Evolutionary conservation across 164 flowering plant species (phyloP).

Genomic region (Cinnamomum chago): DNA sequence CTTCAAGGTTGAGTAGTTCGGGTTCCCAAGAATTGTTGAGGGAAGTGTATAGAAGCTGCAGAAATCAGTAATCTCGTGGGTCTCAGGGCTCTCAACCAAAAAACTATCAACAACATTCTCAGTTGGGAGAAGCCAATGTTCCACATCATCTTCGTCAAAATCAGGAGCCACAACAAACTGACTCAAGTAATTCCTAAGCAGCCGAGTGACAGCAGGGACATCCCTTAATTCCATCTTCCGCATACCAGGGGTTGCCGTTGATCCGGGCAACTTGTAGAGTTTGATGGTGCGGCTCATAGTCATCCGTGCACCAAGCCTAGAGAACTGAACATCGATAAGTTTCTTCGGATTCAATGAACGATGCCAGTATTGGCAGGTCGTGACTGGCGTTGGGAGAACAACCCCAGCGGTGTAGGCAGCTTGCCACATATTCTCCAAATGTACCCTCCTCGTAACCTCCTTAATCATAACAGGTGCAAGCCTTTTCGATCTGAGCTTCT

Average conservation of each 20-base stretch:
- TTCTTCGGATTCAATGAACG: conserved; percentile 54
- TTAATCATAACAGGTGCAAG: conserved; percentile 56
- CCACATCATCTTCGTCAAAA: conserved; percentile 42
- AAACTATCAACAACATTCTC: conserved; percentile 47
- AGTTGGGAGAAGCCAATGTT: conserved; percentile 50
- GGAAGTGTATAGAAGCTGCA: conserved; percentile 60
- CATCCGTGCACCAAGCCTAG: conserved; percentile 56
- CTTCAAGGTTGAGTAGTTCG: conserved; percentile 37
- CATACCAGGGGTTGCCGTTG: conserved; percentile 43
- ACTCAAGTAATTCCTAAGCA: conserved; percentile 35
- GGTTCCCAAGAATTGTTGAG: conserved; percentile 47
- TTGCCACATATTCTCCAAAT: conserved; percentile 55
- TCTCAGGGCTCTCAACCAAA: conserved; percentile 51
- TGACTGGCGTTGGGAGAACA: conserved; percentile 47
- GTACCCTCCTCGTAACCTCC: conserved; percentile 54
- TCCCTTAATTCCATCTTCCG: conserved; percentile 45
- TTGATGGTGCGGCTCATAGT: conserved; percentile 58
- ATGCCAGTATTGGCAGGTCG: conserved; percentile 58
- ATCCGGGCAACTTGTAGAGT: conserved; percentile 46
- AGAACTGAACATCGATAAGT: conserved; percentile 55
- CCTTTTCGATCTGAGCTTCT: conserved; percentile 50
- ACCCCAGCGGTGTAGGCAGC: conserved; percentile 60
- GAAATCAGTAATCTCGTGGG: conserved; percentile 44
- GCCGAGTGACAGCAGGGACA: conserved; percentile 45
- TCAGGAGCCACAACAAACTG: conserved; percentile 46